Percentiles rank a stretch among this genome's conserved stretches.
Conservation (phyloP, 2,329 filamentous ascomycete species). For the Ophioceras dolichostomum region DNA sequence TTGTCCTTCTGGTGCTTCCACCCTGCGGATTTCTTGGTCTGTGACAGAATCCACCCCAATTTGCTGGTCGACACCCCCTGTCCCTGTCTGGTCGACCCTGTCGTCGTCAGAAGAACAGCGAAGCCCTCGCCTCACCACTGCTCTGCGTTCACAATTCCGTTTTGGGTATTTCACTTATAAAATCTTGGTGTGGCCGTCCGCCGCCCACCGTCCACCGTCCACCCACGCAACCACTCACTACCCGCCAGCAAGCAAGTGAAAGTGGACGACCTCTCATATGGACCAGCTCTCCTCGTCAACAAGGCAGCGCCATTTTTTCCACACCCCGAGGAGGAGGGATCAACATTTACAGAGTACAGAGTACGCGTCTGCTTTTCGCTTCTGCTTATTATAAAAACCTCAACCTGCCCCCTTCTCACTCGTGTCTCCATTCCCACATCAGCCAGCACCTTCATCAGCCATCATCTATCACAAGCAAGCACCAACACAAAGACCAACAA, state of each 20-base stretch:
- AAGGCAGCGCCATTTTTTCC: background rate
- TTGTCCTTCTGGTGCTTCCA: background rate
- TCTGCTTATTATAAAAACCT: background rate
- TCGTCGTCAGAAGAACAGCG: too few relatives aligned
- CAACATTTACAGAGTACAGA: background rate
- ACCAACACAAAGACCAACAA: too few relatives aligned
- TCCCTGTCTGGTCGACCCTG: background rate
- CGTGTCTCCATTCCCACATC: background rate
- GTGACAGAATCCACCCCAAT: background rate
- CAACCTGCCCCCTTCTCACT: background rate
- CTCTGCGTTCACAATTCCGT: background rate
- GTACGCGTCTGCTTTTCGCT: too few relatives aligned
- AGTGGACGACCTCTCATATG: too few relatives aligned
- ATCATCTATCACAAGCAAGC: too few relatives aligned
- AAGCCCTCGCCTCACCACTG: background rate
- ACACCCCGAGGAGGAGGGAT: too few relatives aligned
- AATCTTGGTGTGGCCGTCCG: background rate
- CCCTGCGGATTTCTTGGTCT: background rate
- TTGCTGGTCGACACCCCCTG: background rate
- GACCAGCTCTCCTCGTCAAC: too few relatives aligned
- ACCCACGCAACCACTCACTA: too few relatives aligned
- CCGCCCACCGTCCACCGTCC: too few relatives aligned
- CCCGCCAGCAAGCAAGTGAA: too few relatives aligned
- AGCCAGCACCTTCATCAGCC: background rate
- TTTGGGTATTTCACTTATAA: background rate